Evolutionary conservation across 139 green algal genomes (phyloP).

Genomic region (Marvania coccoides): DNA sequence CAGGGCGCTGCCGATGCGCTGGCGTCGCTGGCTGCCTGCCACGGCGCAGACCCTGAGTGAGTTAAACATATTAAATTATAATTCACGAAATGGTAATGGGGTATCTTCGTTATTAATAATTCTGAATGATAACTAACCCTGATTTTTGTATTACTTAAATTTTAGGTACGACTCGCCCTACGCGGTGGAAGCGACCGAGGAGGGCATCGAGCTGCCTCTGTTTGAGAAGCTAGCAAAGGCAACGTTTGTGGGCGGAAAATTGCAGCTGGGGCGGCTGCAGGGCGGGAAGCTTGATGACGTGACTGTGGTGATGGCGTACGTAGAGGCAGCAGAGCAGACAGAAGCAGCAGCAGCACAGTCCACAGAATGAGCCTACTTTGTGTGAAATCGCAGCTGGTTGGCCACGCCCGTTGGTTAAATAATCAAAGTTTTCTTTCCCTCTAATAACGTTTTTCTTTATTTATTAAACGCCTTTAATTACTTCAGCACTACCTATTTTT

Average conservation of each 20-base stretch:
- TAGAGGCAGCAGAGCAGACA: constrained; percentile 31
- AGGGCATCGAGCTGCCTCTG: constrained; percentile 66
- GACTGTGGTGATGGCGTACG: constrained; percentile 64
- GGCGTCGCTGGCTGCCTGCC: constrained; percentile 28
- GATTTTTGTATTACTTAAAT: too few species aligned
- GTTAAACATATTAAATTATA: too few species aligned
- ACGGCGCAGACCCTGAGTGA: constrained; percentile 37
- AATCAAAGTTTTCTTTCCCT: too few species aligned
- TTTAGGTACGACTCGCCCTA: constrained; percentile 79
- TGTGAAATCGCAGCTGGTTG: too few species aligned
- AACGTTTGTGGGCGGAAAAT: constrained; percentile 43
- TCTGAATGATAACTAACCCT: too few species aligned
- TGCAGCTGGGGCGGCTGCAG: constrained; percentile 52
- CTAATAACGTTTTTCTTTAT: too few species aligned
- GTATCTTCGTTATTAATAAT: constrained; percentile 30
- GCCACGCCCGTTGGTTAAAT: too few species aligned
- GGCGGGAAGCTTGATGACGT: constrained; percentile 82
- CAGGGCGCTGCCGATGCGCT: constrained; percentile 30
- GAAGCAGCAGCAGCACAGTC: too few species aligned
- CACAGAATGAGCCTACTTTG: too few species aligned
- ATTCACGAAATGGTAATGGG: background rate
- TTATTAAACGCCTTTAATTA: too few species aligned
- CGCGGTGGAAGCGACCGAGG: constrained; percentile 48
- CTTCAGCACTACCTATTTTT: background rate
- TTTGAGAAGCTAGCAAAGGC: constrained; percentile 66